Evolutionary conservation across 2,329 filamentous ascomycete species (phyloP).

Genomic region (Grosmannia clavigera): DNA sequence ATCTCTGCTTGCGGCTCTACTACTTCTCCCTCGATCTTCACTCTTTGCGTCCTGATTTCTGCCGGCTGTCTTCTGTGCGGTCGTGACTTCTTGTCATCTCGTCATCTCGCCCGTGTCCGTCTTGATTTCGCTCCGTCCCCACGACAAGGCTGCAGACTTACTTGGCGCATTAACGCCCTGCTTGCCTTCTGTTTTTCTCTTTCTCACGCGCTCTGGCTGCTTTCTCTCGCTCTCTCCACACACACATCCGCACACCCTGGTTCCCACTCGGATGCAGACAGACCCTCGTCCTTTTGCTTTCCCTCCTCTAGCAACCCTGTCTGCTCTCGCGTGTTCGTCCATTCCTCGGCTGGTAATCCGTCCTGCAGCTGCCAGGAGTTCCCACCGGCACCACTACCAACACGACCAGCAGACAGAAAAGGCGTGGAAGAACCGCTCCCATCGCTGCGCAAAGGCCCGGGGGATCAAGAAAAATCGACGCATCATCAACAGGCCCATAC

Average conservation of each 20-base stretch:
- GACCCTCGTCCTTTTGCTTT: background rate
- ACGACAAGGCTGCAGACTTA: background rate
- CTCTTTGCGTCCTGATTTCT: background rate
- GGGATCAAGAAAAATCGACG: background rate
- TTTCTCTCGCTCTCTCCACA: background rate
- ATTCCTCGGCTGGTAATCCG: slow-evolving; percentile 1
- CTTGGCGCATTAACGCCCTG: background rate
- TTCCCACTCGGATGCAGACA: background rate
- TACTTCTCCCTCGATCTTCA: background rate
- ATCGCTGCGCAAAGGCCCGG: background rate
- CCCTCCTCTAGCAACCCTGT: background rate
- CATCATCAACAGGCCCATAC: background rate
- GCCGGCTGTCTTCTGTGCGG: background rate
- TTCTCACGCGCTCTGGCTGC: background rate
- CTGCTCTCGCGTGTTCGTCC: background rate
- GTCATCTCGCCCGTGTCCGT: background rate
- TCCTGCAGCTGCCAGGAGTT: slow-evolving; percentile 7
- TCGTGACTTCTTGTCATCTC: background rate
- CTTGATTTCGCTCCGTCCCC: background rate
- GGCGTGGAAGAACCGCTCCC: background rate
- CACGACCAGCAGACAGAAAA: background rate
- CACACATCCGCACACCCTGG: background rate
- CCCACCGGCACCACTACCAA: background rate
- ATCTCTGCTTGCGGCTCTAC: background rate
- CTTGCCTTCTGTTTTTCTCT: background rate